phyloP scores from a whole-genome alignment of 768 basidiomycete species.

The Leccinum broughii region DNA sequence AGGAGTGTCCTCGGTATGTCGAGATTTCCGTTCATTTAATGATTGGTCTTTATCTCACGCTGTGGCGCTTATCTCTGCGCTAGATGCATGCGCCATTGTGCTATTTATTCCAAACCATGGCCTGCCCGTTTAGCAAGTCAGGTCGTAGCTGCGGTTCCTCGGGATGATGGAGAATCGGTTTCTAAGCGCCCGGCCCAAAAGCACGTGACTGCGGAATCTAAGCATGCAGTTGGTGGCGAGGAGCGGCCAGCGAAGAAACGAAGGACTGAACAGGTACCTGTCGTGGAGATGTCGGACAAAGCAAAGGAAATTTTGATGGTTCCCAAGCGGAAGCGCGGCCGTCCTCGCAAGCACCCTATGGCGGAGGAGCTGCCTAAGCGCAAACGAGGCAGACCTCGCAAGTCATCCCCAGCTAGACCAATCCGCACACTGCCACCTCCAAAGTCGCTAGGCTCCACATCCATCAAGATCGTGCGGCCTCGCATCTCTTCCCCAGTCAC shows the following conservation, averaged over 20 bases:
- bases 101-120: constrained; percentile 74
- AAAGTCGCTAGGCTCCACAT: constrained; percentile 11
- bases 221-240: constrained; percentile 46
- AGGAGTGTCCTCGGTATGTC: constrained; percentile 73
- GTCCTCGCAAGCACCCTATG: constrained; percentile 37
- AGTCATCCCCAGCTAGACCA: constrained; percentile 24
- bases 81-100: constrained; percentile 79
- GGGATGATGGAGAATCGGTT: constrained; percentile 42
- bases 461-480: constrained; percentile 13
- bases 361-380: constrained; percentile 33
- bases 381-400: constrained; percentile 38
- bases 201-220: constrained; percentile 53
- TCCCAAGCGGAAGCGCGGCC: constrained; percentile 35
- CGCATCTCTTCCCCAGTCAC: constrained; percentile 21
- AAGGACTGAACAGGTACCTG: constrained; percentile 42
- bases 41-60: constrained; percentile 13
- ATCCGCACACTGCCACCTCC: constrained; percentile 12
- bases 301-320: constrained; percentile 34
- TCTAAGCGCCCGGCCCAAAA: constrained; percentile 54
- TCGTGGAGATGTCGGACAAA: constrained; percentile 34
- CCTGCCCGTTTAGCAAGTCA: constrained; percentile 56
- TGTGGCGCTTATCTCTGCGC: constrained; percentile 13
- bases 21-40: constrained; percentile 25
- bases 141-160: constrained; percentile 46
- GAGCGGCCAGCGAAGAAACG: constrained; percentile 49